Base-by-base conservation (phyloP, 2,329 filamentous ascomycete genomes). In the Trichoderma simmonsii region DNA sequence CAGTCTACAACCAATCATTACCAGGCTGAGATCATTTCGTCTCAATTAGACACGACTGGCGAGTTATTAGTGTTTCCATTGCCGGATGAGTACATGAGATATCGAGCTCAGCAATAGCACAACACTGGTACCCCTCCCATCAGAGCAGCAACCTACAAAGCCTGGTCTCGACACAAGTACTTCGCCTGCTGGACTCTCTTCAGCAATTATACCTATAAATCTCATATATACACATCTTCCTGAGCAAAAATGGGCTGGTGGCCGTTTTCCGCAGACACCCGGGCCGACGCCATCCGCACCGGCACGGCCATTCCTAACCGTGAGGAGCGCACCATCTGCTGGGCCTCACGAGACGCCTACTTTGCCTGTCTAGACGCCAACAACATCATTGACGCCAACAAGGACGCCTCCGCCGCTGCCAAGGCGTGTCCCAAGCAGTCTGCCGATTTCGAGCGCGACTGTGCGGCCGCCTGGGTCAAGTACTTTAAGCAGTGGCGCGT, bases 401-500 rank as follows among this genome's bases (percentile, higher is more conserved):
- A 84, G 77, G 82, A 85, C 73, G 77, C 79, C n/a, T 79, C 77
- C 7, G 82, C 83, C 39, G 80, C 81, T 2, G 77, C 77, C 7
- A 80, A 78, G 69, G 80, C 81, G 48, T 88, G 86, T 73, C 79
- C 80, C 28, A 71, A 74, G 56, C 79, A 86, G 80, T 78, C 78
- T 28, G 79, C 77, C 34, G 87, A 86, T 72, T 97, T 98, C 78
- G 94, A 97, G 83, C 87, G 87, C 77, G 93, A 95, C 80, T 99
- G 96, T 82, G 94, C 94, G 21, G 88, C 86, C 72, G 95, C 94
- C 80, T 99, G 96, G 96, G 96, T 98, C 73, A 94, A 94, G 83
- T 98, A 99, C 83, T 99, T 99, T 84, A 98, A 98, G 86, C 95
- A 98, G 83, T 92, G 94, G 84, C 88, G 96, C 78, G 93, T 98